These are phyloP conservation scores for Barnettozyma sp. DNA, from an alignment of 805 yeast genomes.

Conservation along the genomic window DNA sequence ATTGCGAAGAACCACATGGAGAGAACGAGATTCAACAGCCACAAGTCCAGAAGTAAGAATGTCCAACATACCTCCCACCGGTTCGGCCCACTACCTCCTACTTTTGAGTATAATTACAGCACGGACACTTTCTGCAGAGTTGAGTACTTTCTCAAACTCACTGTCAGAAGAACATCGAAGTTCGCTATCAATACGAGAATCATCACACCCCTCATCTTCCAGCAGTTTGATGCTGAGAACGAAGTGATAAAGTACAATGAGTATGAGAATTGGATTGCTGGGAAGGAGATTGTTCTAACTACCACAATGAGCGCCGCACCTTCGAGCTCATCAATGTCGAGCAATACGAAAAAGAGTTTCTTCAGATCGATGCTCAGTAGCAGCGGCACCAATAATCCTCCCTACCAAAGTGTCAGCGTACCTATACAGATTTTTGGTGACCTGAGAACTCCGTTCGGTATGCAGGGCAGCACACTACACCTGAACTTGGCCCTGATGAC, in stretches of 20 bases:
- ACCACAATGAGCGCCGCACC: constrained; percentile 1
- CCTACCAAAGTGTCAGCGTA: not conserved
- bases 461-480: not conserved
- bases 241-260: not conserved
- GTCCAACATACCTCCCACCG: not conserved
- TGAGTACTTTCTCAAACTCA: constrained; percentile 50
- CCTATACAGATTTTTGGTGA: not conserved
- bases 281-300: constrained; percentile 1
- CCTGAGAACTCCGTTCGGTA: constrained; percentile 2
- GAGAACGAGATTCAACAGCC: constrained; percentile 9
- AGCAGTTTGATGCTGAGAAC: constrained; percentile 28
- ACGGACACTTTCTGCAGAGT: not conserved
- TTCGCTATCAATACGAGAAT: constrained; percentile 41
- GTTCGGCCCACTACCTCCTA: constrained; percentile 10
- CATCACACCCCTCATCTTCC: constrained; percentile 35
- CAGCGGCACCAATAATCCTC: not conserved
- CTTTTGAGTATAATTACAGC: not conserved
- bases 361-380: not conserved
- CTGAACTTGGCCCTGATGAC: constrained; percentile 16
- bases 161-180: constrained; percentile 47
- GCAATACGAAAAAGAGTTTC: not conserved
- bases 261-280: not conserved
- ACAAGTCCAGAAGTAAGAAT: constrained; percentile 1
- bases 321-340: not conserved
- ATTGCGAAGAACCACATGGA: constrained; percentile 13